Conservation (phyloP, 768 basidiomycete genomes). For the Saitozyma sp. region DNA sequence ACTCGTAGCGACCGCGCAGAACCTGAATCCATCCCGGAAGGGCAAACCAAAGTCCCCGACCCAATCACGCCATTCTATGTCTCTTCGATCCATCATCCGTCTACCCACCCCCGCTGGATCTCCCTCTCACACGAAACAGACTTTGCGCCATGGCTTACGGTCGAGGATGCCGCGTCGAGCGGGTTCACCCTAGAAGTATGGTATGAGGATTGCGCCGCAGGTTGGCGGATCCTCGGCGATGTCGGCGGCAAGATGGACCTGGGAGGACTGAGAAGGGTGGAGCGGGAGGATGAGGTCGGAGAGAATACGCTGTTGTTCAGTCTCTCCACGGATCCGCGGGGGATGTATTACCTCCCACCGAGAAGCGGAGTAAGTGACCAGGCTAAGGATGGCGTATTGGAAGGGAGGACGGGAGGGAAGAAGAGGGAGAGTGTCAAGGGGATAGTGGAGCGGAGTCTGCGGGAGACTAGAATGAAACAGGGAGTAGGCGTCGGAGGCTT, state of each 20-base stretch:
- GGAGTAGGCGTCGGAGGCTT: slow-evolving; percentile 54
- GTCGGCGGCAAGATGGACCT: slow-evolving; percentile 26
- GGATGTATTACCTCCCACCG: slow-evolving; percentile 21
- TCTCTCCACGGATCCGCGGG: slow-evolving; percentile 20
- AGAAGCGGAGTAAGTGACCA: slow-evolving; percentile 4
- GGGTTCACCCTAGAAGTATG: slow-evolving; percentile 58
- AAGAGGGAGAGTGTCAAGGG: slow-evolving; percentile 16
- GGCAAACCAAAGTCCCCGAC: neutral
- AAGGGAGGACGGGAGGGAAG: slow-evolving; percentile 53
- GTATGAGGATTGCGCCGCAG: slow-evolving; percentile 30
- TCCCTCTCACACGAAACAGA: slow-evolving; percentile 62
- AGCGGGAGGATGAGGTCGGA: slow-evolving; percentile 3
- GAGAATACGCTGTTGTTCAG: slow-evolving; percentile 41
- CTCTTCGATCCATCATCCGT: slow-evolving; percentile 75
- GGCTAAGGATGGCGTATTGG: slow-evolving; percentile 57
- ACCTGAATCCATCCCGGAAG: too few species aligned
- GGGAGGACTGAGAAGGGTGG: slow-evolving; percentile 17
- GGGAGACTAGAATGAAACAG: slow-evolving; percentile 52
- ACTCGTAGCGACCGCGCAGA: too few species aligned
- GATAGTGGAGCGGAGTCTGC: slow-evolving; percentile 45
- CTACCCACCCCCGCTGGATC: slow-evolving; percentile 75
- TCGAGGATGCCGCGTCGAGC: slow-evolving; percentile 57
- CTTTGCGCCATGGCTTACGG: slow-evolving; percentile 61
- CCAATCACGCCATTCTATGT: slow-evolving; percentile 64
- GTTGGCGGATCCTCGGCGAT: slow-evolving; percentile 29